Conservation (phyloP, 2,329 filamentous ascomycete genomes). For the Botrytis squamosa region DNA sequence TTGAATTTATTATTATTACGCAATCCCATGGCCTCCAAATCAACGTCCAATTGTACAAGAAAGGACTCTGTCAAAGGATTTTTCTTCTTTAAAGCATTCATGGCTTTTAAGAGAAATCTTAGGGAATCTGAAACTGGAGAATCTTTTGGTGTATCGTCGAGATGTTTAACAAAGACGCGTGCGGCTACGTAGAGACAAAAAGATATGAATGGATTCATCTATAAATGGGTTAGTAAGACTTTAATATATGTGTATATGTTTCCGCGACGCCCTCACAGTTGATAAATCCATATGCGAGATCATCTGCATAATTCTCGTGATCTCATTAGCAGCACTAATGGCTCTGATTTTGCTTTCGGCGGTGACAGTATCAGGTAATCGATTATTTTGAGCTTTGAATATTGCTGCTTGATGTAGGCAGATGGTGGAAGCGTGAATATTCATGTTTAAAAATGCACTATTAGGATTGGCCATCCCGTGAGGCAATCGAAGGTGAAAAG, state of each 20-base stretch:
- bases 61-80: slow-evolving; percentile 95
- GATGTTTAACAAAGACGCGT: slow-evolving; percentile 90
- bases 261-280: slow-evolving; percentile 55
- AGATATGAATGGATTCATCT: slow-evolving; percentile 95
- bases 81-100: slow-evolving; percentile 82
- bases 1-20: slow-evolving; percentile 55
- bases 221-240: slow-evolving; percentile 20
- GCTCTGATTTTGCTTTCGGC: slow-evolving; percentile 91
- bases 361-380: slow-evolving; percentile 71
- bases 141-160: slow-evolving; percentile 92
- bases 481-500: slow-evolving; percentile 76
- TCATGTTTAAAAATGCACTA: slow-evolving; percentile 93
- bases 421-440: slow-evolving; percentile 92
- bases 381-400: slow-evolving; percentile 91
- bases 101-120: slow-evolving; percentile 86
- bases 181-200: slow-evolving; percentile 97
- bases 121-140: slow-evolving; percentile 74
- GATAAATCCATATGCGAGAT: slow-evolving; percentile 87
- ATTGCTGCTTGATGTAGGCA: slow-evolving; percentile 98
- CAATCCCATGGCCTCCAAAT: slow-evolving; percentile 72
- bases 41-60: slow-evolving; percentile 87
- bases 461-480: slow-evolving; percentile 74
- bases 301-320: slow-evolving; percentile 92
- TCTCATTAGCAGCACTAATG: slow-evolving; percentile 89
- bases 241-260: not conserved